A percentile compares a stretch with the other conserved stretches of the same genome.
phyloP scores from a whole-genome alignment of 78 protist species.

The Chrysochromulina parva region DNA sequence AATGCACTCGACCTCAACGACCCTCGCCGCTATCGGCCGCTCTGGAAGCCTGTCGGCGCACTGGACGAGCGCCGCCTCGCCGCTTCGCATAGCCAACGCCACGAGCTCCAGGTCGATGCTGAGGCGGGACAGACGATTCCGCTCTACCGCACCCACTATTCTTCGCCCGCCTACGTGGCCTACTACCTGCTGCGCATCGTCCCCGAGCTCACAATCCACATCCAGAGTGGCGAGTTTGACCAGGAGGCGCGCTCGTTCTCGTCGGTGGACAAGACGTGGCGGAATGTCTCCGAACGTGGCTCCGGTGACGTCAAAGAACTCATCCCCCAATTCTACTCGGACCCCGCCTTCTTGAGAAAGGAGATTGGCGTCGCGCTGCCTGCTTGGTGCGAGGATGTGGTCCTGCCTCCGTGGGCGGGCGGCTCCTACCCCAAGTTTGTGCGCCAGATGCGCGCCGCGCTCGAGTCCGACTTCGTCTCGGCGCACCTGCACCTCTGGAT shows the following conservation, averaged over 20 bases:
- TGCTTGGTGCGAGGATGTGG: conserved; percentile 63
- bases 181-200: conserved; percentile 68
- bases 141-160: conserved; percentile 93
- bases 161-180: conserved; percentile 73
- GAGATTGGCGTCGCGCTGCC: background rate
- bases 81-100: no score
- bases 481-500: conserved; percentile 91
- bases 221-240: conserved; percentile 14
- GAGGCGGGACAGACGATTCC: no score
- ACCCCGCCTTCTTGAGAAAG: background rate
- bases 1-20: conserved; percentile 68
- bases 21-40: conserved; percentile 84
- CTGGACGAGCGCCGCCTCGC: conserved; percentile 29
- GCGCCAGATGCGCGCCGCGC: conserved; percentile 63
- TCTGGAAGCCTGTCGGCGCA: conserved; percentile 94
- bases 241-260: conserved; percentile 84
- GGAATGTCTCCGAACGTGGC: conserved; percentile 35
- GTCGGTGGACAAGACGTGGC: conserved; percentile 78
- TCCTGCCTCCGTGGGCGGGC: conserved; percentile 91
- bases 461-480: conserved; percentile 84
- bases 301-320: conserved; percentile 83
- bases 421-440: conserved; percentile 69
- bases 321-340: background rate
- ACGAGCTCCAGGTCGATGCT: no score
- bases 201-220: background rate